Conservation (phyloP, 2,329 filamentous ascomycete species). For the Phialemoniopsis sp. region DNA sequence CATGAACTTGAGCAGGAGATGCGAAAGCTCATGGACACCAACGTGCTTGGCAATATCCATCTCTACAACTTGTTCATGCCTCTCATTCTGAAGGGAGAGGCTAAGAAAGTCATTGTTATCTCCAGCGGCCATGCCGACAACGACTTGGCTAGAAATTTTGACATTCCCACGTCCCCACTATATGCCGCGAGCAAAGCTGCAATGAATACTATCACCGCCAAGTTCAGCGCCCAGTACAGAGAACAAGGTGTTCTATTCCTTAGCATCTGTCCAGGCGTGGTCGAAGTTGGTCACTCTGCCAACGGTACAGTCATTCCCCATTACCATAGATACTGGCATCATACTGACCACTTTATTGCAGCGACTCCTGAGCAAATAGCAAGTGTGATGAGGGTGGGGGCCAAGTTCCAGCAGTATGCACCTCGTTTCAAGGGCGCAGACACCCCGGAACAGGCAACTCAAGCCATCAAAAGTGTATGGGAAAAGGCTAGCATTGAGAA, state of each 20-base stretch:
- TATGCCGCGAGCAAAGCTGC: constrained; percentile 50
- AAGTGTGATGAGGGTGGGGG: too few species aligned
- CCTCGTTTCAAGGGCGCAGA: constrained; percentile 31
- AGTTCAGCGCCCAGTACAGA: constrained; percentile 45
- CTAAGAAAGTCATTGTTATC: constrained; percentile 50
- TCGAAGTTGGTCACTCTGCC: constrained; percentile 42
- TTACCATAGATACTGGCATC: too few species aligned
- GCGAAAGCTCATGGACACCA: constrained; percentile 31
- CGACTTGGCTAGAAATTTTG: constrained; percentile 31
- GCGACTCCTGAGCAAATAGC: too few species aligned
- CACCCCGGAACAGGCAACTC: constrained; percentile 27
- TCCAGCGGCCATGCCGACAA: constrained; percentile 42
- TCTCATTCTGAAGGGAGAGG: constrained; percentile 40
- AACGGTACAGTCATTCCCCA: too few species aligned
- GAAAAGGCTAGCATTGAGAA: constrained; percentile 35
- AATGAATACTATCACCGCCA: constrained; percentile 46
- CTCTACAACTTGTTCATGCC: constrained; percentile 50
- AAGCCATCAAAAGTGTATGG: constrained; percentile 25
- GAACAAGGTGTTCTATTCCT: constrained; percentile 49
- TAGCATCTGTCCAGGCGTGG: constrained; percentile 44
- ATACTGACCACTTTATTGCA: too few species aligned
- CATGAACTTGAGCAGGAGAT: constrained; percentile 28
- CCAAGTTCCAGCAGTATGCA: constrained; percentile 27
- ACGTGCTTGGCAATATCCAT: constrained; percentile 48
- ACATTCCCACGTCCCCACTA: constrained; percentile 24